A percentile compares a stretch with the other conserved stretches of the same genome.
Evolutionary conservation across 1,284 basidiomycete species (phyloP).

Genomic region (Coniophora puteana): DNA sequence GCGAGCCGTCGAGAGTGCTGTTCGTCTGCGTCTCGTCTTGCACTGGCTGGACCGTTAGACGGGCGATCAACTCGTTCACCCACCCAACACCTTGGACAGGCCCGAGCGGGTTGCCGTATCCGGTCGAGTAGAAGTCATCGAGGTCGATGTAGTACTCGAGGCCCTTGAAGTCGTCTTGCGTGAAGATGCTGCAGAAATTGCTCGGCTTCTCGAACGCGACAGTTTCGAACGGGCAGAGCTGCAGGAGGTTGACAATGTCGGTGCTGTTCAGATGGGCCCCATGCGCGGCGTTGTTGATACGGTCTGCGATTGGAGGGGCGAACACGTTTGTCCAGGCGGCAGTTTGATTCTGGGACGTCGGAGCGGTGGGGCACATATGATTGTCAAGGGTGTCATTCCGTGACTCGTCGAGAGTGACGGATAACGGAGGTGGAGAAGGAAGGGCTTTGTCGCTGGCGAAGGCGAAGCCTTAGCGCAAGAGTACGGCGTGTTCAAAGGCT

Average conservation of each 20-base stretch:
- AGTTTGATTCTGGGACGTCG: slow-evolving; percentile 40
- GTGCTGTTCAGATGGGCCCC: slow-evolving; percentile 52
- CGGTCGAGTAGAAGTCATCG: slow-evolving; percentile 72
- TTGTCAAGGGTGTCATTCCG: slow-evolving; percentile 75
- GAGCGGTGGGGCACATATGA: slow-evolving; percentile 58
- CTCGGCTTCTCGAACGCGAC: slow-evolving; percentile 48
- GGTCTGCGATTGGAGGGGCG: slow-evolving; percentile 50
- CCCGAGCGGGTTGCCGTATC: slow-evolving; percentile 59
- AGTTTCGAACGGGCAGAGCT: slow-evolving; percentile 74
- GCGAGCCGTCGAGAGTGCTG: slow-evolving; percentile 58
- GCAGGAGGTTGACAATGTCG: slow-evolving; percentile 61
- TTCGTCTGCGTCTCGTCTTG: slow-evolving; percentile 72
- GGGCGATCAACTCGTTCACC: slow-evolving; percentile 76
- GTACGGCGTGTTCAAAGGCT: slow-evolving; percentile 2
- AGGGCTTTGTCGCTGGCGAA: slow-evolving; percentile 38
- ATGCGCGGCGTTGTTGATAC: slow-evolving; percentile 57
- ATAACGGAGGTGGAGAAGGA: slow-evolving; percentile 37
- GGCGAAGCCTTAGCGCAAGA: slow-evolving; percentile 40
- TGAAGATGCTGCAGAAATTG: slow-evolving; percentile 68
- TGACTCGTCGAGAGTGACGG: slow-evolving; percentile 43
- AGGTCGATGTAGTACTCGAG: slow-evolving; percentile 70
- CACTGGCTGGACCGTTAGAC: slow-evolving; percentile 61
- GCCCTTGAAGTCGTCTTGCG: slow-evolving; percentile 45
- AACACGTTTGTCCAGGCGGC: slow-evolving; percentile 50
- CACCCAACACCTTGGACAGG: slow-evolving; percentile 75